Conservation (phyloP, 2,329 filamentous ascomycete genomes). For the Beauveria varroae region DNA sequence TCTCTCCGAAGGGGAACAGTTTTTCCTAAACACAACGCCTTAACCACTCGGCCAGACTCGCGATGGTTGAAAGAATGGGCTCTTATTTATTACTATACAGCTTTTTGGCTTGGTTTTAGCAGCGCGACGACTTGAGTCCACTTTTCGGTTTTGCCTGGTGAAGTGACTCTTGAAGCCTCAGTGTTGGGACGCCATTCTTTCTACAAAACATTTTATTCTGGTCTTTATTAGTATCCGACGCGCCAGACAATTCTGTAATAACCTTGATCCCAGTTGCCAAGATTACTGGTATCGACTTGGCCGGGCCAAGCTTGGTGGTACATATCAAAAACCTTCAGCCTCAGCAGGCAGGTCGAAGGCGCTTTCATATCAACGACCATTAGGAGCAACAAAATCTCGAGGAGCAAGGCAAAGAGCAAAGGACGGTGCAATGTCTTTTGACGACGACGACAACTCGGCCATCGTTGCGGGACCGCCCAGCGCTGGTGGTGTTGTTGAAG, state of each 20-base stretch:
- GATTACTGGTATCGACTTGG: too few relatives aligned
- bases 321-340: neutral
- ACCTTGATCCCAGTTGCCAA: too few relatives aligned
- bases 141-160: conserved; percentile 5
- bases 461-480: conserved; percentile 14
- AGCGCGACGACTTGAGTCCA: neutral
- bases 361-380: neutral
- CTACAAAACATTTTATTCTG: too few relatives aligned
- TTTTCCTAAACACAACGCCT: conserved; percentile 46
- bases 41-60: conserved; percentile 48
- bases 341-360: neutral
- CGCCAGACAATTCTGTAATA: too few relatives aligned
- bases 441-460: conserved; percentile 36
- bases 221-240: too few relatives aligned
- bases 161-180: neutral
- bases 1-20: conserved; percentile 7
- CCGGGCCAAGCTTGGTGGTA: neutral
- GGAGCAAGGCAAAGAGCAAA: neutral
- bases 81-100: neutral
- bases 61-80: conserved; percentile 7
- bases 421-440: conserved; percentile 28
- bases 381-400: neutral
- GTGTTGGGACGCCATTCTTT: neutral
- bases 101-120: neutral
- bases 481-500: conserved; percentile 20